Conservation (phyloP, 2,329 filamentous ascomycete genomes). For the Microsporum ferrugineum region DNA sequence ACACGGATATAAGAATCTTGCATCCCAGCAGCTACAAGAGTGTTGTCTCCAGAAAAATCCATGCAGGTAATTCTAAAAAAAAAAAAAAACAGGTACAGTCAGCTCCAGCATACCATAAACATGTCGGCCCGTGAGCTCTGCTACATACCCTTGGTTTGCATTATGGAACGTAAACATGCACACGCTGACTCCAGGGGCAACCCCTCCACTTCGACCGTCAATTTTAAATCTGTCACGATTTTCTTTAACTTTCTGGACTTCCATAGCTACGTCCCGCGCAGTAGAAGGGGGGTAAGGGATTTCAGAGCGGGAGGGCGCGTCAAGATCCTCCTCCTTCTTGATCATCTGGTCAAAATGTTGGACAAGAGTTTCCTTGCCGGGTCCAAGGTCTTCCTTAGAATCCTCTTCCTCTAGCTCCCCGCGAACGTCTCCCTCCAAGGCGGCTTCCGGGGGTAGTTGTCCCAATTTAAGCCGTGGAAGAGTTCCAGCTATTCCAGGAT, state of each 20-base stretch:
- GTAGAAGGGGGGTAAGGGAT: slow-evolving; percentile 80
- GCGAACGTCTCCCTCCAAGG: slow-evolving; percentile 72
- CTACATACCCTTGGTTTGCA: slow-evolving; percentile 67
- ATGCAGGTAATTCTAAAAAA: slow-evolving; percentile 65
- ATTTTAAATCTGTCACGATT: slow-evolving; percentile 86
- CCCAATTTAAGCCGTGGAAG: slow-evolving; percentile 61
- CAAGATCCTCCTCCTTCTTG: slow-evolving; percentile 80
- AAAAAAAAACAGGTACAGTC: slow-evolving; percentile 13
- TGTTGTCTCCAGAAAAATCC: slow-evolving; percentile 86
- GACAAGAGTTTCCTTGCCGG: slow-evolving; percentile 61
- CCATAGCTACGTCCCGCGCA: slow-evolving; percentile 81
- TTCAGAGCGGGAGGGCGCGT: slow-evolving; percentile 65
- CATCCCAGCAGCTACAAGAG: slow-evolving; percentile 77
- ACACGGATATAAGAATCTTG: slow-evolving; percentile 91
- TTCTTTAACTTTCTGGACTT: slow-evolving; percentile 87
- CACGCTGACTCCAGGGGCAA: slow-evolving; percentile 72
- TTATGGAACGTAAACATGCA: slow-evolving; percentile 99
- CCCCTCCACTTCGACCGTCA: slow-evolving; percentile 68
- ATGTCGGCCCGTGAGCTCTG: background rate
- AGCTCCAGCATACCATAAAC: slow-evolving; percentile 9
- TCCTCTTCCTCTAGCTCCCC: slow-evolving; percentile 82
- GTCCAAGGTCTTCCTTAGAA: slow-evolving; percentile 56
- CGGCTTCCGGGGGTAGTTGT: slow-evolving; percentile 68
- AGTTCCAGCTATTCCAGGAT: slow-evolving; percentile 45
- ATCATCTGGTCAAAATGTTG: slow-evolving; percentile 80